Evolutionary conservation across 192 early-diverging fungal species (phyloP), one percentile per base, ranked within the genome.

Genomic region (Diversispora eburnea): DNA sequence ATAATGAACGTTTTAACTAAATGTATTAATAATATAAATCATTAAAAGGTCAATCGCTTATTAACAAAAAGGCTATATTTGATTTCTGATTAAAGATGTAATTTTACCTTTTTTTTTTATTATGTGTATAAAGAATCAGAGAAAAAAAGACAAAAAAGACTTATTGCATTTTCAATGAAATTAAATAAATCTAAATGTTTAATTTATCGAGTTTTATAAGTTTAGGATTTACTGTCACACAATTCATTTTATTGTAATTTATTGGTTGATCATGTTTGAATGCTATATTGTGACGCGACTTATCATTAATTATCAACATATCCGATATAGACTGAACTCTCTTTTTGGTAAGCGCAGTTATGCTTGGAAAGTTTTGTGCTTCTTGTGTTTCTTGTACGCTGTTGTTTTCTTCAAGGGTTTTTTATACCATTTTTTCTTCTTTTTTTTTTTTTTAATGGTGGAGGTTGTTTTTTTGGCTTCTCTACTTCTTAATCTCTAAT

Each of bases 401-500:
- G 20, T 60, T 62, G 61, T 67, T 68, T 68, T 68, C 19, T 10
- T 33, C n/a, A 8, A 48, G 8, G 12, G 63, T 65, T 65, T 65
- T 48, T 67, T 51, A 22, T 39, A 13, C 39, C 47, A 22, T 68
- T 54, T 68, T 54, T 48, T 52, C 39, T 68, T 45, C n/a, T n/a
- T 63, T 63, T 63, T 63, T 15, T 60, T 41, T 60, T n/a, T 17
- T 4, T 63, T 63, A 42, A 63, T 8, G 61, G 61, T 63, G 61
- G 61, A 45, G 61, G 61, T 63, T 63, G 61, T 54, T 63, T 63
- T 63, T 58, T 13, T 63, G n/a, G 39, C 61, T 63, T 46, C 61
- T 63, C 61, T 63, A 63, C 67, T 68, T 41, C 33, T 39, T 68
- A 68, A 68, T 68, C 25, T 68, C 49, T 68, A 68, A 68, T 68